Conservation (phyloP, 345 rosid species). For the Viola odorata region DNA sequence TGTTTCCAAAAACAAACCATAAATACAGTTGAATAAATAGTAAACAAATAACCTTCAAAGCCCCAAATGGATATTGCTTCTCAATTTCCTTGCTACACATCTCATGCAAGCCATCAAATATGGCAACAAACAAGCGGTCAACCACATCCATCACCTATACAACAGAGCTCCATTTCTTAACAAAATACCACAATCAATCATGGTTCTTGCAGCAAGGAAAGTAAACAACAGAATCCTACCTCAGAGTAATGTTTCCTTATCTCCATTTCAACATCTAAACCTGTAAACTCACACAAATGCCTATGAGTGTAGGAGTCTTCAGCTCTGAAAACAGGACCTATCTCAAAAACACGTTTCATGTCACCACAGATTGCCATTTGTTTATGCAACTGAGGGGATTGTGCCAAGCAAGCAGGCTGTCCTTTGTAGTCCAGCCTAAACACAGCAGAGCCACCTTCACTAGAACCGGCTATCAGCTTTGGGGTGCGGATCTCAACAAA, state of each 20-base stretch:
- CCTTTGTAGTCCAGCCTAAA: slow-evolving; percentile 89
- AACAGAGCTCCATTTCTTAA: slow-evolving; percentile 11
- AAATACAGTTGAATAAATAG: not conserved
- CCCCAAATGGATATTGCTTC: slow-evolving; percentile 71
- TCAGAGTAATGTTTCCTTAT: slow-evolving; percentile 66
- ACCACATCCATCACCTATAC: slow-evolving; percentile 78
- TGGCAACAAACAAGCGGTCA: slow-evolving; percentile 55
- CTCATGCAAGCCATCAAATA: slow-evolving; percentile 63
- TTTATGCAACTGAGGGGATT: slow-evolving; percentile 94
- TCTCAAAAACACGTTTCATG: slow-evolving; percentile 68
- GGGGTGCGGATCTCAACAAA: slow-evolving; percentile 88
- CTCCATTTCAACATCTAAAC: slow-evolving; percentile 93
- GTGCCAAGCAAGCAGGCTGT: slow-evolving; percentile 81
- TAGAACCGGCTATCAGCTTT: slow-evolving; percentile 79
- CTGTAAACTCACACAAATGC: slow-evolving; percentile 82
- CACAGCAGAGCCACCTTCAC: slow-evolving; percentile 97
- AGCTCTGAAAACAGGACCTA: slow-evolving; percentile 87
- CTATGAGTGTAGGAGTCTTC: slow-evolving; percentile 89
- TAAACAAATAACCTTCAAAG: slow-evolving; percentile 55
- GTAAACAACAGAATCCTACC: slow-evolving; percentile 31
- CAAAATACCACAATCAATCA: not conserved
- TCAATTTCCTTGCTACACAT: slow-evolving; percentile 56
- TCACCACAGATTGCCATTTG: slow-evolving; percentile 87
- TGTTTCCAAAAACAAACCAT: not conserved
- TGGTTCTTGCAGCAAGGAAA: not conserved